Conservation (phyloP, 2,329 filamentous ascomycete genomes). For the Phaeophleospora eucalypticola region DNA sequence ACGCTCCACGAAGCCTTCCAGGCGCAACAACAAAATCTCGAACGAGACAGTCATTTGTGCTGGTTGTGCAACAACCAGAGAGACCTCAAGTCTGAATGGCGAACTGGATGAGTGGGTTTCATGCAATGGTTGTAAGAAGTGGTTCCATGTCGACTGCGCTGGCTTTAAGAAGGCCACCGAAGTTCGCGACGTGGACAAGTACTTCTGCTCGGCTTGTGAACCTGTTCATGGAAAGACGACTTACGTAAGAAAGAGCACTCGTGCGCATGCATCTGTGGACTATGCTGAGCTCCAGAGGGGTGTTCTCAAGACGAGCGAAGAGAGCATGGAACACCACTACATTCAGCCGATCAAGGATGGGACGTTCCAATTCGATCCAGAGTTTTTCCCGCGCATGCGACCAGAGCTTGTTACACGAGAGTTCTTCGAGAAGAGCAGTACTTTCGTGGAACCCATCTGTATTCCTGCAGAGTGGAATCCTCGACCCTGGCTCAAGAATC, state of each 20-base stretch:
- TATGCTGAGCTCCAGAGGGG: slow-evolving; percentile 66
- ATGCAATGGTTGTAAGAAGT: slow-evolving; percentile 64
- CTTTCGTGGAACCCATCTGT: slow-evolving; percentile 64
- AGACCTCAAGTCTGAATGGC: slow-evolving; percentile 42
- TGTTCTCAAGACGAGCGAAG: slow-evolving; percentile 60
- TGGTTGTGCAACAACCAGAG: slow-evolving; percentile 53
- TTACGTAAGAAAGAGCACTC: slow-evolving; percentile 61
- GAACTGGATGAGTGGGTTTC: slow-evolving; percentile 62
- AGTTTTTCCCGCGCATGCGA: slow-evolving; percentile 60
- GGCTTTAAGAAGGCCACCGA: slow-evolving; percentile 62
- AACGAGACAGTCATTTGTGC: slow-evolving; percentile 52
- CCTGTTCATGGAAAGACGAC: slow-evolving; percentile 60
- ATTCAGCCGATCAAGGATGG: slow-evolving; percentile 64
- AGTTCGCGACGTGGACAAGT: slow-evolving; percentile 64
- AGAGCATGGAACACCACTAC: slow-evolving; percentile 63
- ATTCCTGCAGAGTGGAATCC: slow-evolving; percentile 61
- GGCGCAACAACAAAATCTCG: slow-evolving; percentile 19
- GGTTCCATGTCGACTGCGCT: slow-evolving; percentile 65
- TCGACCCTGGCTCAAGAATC: slow-evolving; percentile 38
- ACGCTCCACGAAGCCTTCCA: slow-evolving; percentile 27
- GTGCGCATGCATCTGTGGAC: slow-evolving; percentile 62
- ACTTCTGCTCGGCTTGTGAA: slow-evolving; percentile 59
- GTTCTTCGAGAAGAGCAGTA: slow-evolving; percentile 58
- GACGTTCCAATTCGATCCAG: slow-evolving; percentile 56
- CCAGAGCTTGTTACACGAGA: slow-evolving; percentile 61